These are phyloP conservation scores for Daldinia caldariorum DNA, from an alignment of 495 filamentous ascomycete genomes.

Conservation along the genomic window DNA sequence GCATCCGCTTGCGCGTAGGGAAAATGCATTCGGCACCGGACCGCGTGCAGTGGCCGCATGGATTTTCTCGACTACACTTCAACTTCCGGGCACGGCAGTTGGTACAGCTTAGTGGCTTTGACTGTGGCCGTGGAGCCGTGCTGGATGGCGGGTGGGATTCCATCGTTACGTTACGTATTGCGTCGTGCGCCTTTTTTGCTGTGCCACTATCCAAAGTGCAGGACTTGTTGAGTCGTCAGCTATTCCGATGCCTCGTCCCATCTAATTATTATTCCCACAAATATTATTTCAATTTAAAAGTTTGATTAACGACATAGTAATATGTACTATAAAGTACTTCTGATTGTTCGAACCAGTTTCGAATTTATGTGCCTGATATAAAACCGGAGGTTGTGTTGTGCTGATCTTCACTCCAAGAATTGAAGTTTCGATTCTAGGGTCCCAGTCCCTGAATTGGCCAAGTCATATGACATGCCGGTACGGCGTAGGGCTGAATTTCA, in stretches of 20 bases:
- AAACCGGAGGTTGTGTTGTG: not conserved
- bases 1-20: slow-evolving; percentile 67
- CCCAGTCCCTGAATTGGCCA: not conserved
- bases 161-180: slow-evolving; percentile 10
- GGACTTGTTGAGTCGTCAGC: not conserved
- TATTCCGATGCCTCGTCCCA: not conserved
- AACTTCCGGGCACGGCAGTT: slow-evolving; percentile 82
- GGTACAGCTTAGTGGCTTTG: slow-evolving; percentile 68
- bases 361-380: not conserved
- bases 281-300: not conserved
- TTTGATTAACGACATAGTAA: not conserved
- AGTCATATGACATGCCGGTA: not conserved
- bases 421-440: not conserved
- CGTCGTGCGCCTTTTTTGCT: not conserved
- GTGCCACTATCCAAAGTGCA: not conserved
- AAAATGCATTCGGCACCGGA: slow-evolving; percentile 77
- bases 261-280: not conserved
- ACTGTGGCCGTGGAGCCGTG: slow-evolving; percentile 6
- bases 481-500: too few relatives aligned
- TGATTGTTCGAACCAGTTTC: not conserved
- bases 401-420: not conserved
- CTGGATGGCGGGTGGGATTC: slow-evolving; percentile 10
- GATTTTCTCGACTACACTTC: slow-evolving; percentile 70
- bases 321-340: not conserved
- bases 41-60: slow-evolving; percentile 77